Evolutionary conservation across 306 rosid species (phyloP).

Genomic region (Vigna angularis): DNA sequence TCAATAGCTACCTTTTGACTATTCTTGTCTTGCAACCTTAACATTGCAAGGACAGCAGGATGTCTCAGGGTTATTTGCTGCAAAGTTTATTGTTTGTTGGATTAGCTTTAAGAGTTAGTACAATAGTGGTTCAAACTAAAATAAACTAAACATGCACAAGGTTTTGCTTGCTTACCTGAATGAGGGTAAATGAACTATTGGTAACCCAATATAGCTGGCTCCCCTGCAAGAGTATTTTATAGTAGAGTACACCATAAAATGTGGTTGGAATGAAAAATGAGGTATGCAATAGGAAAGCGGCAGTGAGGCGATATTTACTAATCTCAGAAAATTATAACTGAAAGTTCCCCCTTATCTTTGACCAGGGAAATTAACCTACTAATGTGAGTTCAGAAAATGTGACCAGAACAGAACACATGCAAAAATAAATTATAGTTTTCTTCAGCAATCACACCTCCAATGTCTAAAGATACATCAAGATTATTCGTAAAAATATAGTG

Average conservation of each 20-base stretch:
- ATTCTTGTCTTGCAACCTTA: slow-evolving; percentile 65
- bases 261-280: slow-evolving; percentile 34
- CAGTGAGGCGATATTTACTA: slow-evolving; percentile 11
- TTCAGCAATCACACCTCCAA: slow-evolving; percentile 31
- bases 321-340: background rate
- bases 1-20: slow-evolving; percentile 43
- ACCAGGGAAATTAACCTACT: background rate
- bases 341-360: slow-evolving; percentile 13
- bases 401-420: background rate
- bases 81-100: slow-evolving; percentile 43
- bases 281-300: slow-evolving; percentile 29
- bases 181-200: slow-evolving; percentile 66
- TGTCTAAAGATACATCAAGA: slow-evolving; percentile 7
- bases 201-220: slow-evolving; percentile 91
- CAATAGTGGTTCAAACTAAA: slow-evolving; percentile 35
- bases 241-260: slow-evolving; percentile 39
- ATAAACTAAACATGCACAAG: slow-evolving; percentile 1
- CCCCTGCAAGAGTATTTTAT: slow-evolving; percentile 69
- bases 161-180: slow-evolving; percentile 68
- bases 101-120: slow-evolving; percentile 21
- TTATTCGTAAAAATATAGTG: slow-evolving; percentile 32
- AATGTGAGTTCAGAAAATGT: slow-evolving; percentile 7
- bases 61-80: slow-evolving; percentile 76
- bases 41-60: slow-evolving; percentile 69
- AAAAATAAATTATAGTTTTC: slow-evolving; percentile 30